These are phyloP conservation scores for Antitrichia curtipendula DNA, from an alignment of 225 moss, liverwort and hornwort genomes.

Conservation along the genomic window DNA sequence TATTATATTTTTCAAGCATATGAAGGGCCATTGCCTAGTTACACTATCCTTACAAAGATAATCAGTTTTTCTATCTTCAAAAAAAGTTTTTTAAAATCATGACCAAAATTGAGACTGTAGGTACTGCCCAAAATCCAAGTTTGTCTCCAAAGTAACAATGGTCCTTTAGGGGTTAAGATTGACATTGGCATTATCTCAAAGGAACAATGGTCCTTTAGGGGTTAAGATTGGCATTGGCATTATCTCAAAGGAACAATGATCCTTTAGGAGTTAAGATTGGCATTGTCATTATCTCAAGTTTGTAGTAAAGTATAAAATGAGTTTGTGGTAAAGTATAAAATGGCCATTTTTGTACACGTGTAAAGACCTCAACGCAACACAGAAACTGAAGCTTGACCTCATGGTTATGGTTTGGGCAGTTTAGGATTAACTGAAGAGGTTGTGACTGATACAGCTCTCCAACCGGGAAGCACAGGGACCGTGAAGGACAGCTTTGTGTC, in stretches of 20 bases:
- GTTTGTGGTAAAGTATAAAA: not conserved
- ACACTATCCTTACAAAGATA: not conserved
- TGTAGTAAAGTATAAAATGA: no score
- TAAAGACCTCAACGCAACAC: not conserved
- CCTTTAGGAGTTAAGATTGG: no score
- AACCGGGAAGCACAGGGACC: not conserved
- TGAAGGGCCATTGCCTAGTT: not conserved
- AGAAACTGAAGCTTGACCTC: not conserved
- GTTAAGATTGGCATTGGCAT: no score
- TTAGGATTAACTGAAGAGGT: not conserved
- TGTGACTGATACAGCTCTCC: not conserved
- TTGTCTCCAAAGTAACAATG: no score
- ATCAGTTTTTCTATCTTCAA: no score
- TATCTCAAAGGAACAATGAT: no score
- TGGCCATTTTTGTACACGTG: not conserved
- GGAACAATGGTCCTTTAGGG: no score
- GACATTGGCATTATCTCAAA: no score
- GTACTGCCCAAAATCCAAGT: no score
- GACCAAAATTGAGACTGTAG: no score
- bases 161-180: no score
- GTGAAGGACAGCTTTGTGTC: constrained; percentile 22
- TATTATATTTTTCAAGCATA: accelerated
- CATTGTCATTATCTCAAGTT: not conserved
- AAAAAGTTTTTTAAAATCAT: no score
- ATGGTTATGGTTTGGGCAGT: not conserved